Conservation (phyloP, 2,329 filamentous ascomycete species). For the Ophiocordyceps robertsii region DNA sequence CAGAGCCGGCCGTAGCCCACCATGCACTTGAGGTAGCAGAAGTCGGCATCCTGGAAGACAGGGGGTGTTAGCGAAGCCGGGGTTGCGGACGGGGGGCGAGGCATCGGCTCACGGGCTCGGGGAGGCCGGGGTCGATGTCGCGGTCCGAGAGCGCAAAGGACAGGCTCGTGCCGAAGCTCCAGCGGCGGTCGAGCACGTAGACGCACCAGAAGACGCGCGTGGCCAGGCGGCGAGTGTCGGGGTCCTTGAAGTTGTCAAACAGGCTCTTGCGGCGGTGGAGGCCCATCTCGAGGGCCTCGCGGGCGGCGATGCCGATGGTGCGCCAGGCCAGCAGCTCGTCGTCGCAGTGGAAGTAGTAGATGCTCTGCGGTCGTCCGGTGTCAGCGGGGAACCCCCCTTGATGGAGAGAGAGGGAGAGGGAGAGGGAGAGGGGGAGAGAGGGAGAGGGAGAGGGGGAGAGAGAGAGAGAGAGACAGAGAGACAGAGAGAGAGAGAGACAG, state of each 20-base stretch:
- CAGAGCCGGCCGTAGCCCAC: slow-evolving; percentile 31
- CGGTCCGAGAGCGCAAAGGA: slow-evolving; percentile 33
- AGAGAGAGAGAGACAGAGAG: too few relatives aligned
- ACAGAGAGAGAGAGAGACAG: too few relatives aligned
- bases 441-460: too few relatives aligned
- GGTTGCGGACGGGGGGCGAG: background rate
- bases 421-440: too few relatives aligned
- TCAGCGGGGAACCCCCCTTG: too few relatives aligned
- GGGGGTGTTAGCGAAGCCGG: background rate
- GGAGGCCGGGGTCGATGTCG: slow-evolving; percentile 34
- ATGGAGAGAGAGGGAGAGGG: too few relatives aligned
- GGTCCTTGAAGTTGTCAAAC: slow-evolving; percentile 21
- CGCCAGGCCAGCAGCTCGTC: slow-evolving; percentile 36
- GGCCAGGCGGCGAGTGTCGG: slow-evolving; percentile 15
- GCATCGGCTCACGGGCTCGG: slow-evolving; percentile 19
- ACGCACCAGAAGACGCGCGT: slow-evolving; percentile 34
- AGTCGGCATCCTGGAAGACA: slow-evolving; percentile 15
- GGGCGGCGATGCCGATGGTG: slow-evolving; percentile 29
- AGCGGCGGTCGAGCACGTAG: slow-evolving; percentile 36
- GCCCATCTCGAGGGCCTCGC: slow-evolving; percentile 33
- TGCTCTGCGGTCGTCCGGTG: too few relatives aligned
- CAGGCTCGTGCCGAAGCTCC: slow-evolving; percentile 36
- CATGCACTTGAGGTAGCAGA: slow-evolving; percentile 31
- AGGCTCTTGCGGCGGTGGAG: slow-evolving; percentile 31
- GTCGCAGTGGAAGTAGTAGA: slow-evolving; percentile 30